phyloP scores from a whole-genome alignment of 495 filamentous ascomycete genomes.

The Talaromyces borbonicus region DNA sequence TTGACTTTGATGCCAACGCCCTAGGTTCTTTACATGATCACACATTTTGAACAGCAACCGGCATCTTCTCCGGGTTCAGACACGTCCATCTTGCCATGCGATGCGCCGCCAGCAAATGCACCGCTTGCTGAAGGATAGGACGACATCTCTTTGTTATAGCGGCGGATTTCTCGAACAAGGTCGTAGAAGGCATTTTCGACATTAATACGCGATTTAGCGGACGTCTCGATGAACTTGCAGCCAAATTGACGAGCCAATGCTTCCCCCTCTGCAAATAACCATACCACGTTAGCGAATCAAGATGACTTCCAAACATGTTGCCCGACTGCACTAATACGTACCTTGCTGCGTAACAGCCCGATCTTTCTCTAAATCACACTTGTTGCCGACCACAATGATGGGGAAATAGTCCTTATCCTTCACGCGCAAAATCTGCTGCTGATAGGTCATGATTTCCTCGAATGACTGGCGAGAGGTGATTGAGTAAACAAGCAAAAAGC shows the following conservation, averaged over 20 bases:
- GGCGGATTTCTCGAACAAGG: slow-evolving; percentile 91
- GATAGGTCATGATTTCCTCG: slow-evolving; percentile 95
- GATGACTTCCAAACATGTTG: background rate
- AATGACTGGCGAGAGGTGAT: slow-evolving; percentile 96
- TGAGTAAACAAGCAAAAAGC: slow-evolving; percentile 94
- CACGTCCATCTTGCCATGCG: slow-evolving; percentile 64
- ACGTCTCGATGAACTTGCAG: slow-evolving; percentile 98
- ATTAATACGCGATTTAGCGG: slow-evolving; percentile 94
- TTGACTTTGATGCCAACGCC: background rate
- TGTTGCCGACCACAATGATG: slow-evolving; percentile 99
- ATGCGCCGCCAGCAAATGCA: slow-evolving; percentile 48
- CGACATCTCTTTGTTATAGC: slow-evolving; percentile 96
- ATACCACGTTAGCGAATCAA: slow-evolving; percentile 16
- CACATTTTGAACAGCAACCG: slow-evolving; percentile 80
- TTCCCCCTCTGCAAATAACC: slow-evolving; percentile 63
- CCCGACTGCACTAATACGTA: slow-evolving; percentile 32
- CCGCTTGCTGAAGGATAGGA: slow-evolving; percentile 63
- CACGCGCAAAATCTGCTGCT: slow-evolving; percentile 95
- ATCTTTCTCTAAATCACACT: slow-evolving; percentile 93
- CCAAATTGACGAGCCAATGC: slow-evolving; percentile 75
- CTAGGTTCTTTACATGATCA: slow-evolving; percentile 66
- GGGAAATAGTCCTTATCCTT: slow-evolving; percentile 99
- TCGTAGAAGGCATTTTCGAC: slow-evolving; percentile 98
- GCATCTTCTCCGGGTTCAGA: slow-evolving; percentile 57
- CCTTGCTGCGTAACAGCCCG: slow-evolving; percentile 84